Evolutionary conservation across 1,284 basidiomycete genomes (phyloP), one percentile per base, ranked within the genome.

Genomic region (Papiliotrema fonsecae): DNA sequence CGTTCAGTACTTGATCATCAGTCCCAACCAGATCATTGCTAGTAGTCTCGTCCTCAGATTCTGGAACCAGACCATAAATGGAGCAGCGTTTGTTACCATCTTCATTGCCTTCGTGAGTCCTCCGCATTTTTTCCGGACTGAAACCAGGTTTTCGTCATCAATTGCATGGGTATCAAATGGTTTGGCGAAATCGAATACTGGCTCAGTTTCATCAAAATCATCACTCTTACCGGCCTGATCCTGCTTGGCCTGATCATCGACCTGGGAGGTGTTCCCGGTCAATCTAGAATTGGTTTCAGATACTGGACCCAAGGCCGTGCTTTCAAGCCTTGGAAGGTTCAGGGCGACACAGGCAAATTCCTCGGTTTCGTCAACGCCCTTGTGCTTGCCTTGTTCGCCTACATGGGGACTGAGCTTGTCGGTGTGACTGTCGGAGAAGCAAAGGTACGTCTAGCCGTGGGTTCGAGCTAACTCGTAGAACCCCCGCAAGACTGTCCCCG

Each of bases 231-330:
- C 49, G 82, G 83, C 22, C 70, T 85, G 9, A 80, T 85, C 57
- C 62, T 78, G 19, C 79, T 84, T 56, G 81, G 81, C 43, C 59
- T 73, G 41, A 66, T 75, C 53, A 80, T 82, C 47, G 83, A 85
- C 76, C 79, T 85, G 24, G 83, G 84, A 42, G 84, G 81, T 52
- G 83, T 81, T 41, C 82, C 84, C 1, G 70, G 77, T n/a, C 77
- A 78, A 44, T 82, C 84, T 50, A 76, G 76, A 3, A 79, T 84
- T 61, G 80, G 83, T 22, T 75, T 76, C 64, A 72, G 79, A 6
- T 76, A 81, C 67, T 85, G 82, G 81, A 65, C 77, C 42, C 58
- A 76, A 37, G 62, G 62, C 11, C 51, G 50, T 31, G 65, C 69
- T 0, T 72, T 72, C 64, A 57, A 60, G 40, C 38, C 61, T 10